Percentiles rank a stretch among this genome's conserved stretches.
Conservation (phyloP, 495 filamentous ascomycete species). For the Podospora sp. region DNA sequence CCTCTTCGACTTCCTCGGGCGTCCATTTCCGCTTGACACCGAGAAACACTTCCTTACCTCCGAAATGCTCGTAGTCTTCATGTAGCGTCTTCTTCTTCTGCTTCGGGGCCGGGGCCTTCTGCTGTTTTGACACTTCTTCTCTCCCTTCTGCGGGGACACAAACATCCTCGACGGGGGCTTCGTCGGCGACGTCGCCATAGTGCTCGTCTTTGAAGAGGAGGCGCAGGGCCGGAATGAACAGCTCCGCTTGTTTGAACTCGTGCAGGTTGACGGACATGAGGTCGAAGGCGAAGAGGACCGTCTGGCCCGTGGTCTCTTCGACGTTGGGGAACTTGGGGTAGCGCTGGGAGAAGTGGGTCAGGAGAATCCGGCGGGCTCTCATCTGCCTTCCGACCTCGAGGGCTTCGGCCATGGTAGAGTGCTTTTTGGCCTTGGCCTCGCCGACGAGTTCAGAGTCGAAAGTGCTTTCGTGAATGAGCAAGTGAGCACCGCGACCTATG, state of each 20-base stretch:
- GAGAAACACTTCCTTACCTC: too few relatives aligned
- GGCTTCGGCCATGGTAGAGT: conserved; percentile 83
- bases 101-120: not conserved
- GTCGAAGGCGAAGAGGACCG: conserved; percentile 82
- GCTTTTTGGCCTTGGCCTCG: conserved; percentile 85
- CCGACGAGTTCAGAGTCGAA: conserved; percentile 81
- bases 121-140: not conserved
- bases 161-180: not conserved
- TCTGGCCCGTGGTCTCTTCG: conserved; percentile 40
- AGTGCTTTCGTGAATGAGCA: conserved; percentile 94
- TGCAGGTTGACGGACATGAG: conserved; percentile 81
- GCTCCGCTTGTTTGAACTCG: conserved; percentile 76
- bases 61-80: too few relatives aligned
- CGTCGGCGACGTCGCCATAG: not conserved
- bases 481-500: conserved; percentile 73
- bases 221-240: conserved; percentile 71
- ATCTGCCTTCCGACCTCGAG: conserved; percentile 75
- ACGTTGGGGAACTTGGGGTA: conserved; percentile 81
- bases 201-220: conserved; percentile 59
- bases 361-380: conserved; percentile 71
- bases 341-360: conserved; percentile 96
- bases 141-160: not conserved
- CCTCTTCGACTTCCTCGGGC: too few relatives aligned
- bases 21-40: too few relatives aligned
- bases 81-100: not conserved